Base-by-base conservation (phyloP, 2,329 filamentous ascomycete genomes). In the Hypoxylon sp. region DNA sequence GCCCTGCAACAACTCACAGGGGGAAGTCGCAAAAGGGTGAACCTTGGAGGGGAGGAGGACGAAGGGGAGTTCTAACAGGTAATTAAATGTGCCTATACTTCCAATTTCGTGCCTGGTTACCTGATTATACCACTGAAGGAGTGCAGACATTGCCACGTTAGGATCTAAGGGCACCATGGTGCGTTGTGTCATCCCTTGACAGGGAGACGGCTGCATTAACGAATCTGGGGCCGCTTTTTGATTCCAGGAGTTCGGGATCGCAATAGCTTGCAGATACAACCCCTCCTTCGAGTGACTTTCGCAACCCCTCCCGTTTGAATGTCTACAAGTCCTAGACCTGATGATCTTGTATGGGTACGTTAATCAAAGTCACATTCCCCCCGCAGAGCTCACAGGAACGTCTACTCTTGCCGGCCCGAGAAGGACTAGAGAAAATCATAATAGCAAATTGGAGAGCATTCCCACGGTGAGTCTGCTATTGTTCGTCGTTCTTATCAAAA, bases 1-100 rank as follows among this genome's bases (percentile, higher is more conserved):
- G 92, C 92, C 73, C 83, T 97, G 75, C 93, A 97, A 81, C 90
- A 93, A 78, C 90, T 98, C 76, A 95, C 91, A 69, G 92, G 91
- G 74, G 87, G 87, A 76, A 92, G 91, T 74, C 88, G 94, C 75
- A 94, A 91, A 81, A 97, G 93, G 84, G 94, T 98, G 83, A 94
- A 90, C 82, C 90, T 97, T 82, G 91, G 84, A 79, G 89, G 91
- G 75, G 87, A 92, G 65, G 85, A 87, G 73, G 88, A 88, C 69
- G 79, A 79, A 71, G 87, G 88, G 71, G 80, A 84, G 63, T 75
- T 71, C 74, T 79, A 75, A 78, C 60, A 74, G 69, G 61, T 69
- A 69, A 70, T 69, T 66, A 65, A 70, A 65, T 69, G 70, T 74
- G 71, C 74, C 70, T 72, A 72, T 74, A 67, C 53, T 68, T 68